Evolutionary conservation across 306 rosid species (phyloP), one percentile per base, ranked within the genome.

Genomic region (Argentina anserina): DNA sequence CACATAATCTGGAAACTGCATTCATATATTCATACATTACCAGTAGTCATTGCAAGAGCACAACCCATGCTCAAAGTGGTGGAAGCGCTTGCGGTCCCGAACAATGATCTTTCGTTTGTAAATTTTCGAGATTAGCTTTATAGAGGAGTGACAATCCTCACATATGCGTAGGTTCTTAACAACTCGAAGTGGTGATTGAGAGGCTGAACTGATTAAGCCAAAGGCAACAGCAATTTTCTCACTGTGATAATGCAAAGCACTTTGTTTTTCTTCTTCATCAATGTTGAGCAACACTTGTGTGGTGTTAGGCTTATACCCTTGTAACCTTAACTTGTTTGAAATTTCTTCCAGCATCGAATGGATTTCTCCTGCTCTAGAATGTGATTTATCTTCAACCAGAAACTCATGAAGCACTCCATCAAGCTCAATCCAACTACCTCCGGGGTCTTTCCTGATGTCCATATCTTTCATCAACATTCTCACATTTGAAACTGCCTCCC

Each of bases 31-130:
- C 49, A 58, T 70, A 71, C 65, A 60, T 83, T 86, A 90, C 98
- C 98, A 92, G 80, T 82, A 90, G 60, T 90, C 96, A 90, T 75
- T 82, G 79, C 96, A 92, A 74, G 96, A 92, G 80, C 98, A 92
- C 6, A 74, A 74, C 28, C 95, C 95, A 42, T 82, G 67, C 70
- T 88, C 86, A 63, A 92, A 88, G 81, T 90, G 98, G 87, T 90
- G 95, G 81, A 90, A 92, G 7, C 92, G 88, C 67, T 88, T 90
- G 64, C 95, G 80, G 40, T 92, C 97, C 64, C 90, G 59, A 46
- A 90, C 78, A 40, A 78, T 73, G 52, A 92, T 88, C 87, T 58
- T 78, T 0, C 93, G 86, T 50, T 84, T 75, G 37, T 88, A 92
- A 49, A 86, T 50, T 79, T 80, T 84, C 17, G 96, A 87, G 69